Base-by-base conservation (phyloP, 108 stramenopile species). In the Cyclotella sp. region DNA sequence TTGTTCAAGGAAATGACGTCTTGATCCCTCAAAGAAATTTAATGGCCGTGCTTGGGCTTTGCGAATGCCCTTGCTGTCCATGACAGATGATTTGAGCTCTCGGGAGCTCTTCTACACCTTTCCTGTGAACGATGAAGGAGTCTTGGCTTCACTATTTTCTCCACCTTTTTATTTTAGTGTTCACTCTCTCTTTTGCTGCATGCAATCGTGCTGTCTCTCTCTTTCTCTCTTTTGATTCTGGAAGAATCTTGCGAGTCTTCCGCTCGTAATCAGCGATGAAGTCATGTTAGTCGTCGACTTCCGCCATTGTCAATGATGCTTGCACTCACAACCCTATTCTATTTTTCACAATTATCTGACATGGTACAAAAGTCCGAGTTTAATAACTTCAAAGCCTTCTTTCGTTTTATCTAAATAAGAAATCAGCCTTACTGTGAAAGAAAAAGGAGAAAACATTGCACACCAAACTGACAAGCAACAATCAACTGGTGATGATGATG, bases 221-320 rank as follows among this genome's bases (percentile, higher is more conserved):
- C 62, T 63, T 63, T 53, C 69, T 45, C 61, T 70, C 70, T 45
- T 78, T 78, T 39, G 79, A 68, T 39, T 68, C 72, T 27, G 59
- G 79, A 49, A 80, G 72, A 24, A 80, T 72, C 54, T 80, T 68
- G 12, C 79, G 72, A 34, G 72, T 80, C 46, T 80, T 73, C 30
- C 43, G 73, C 63, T 80, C 79, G 47, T 66, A 73, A 44, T 80
- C 72, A 19, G 67, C 52, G 26, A 80, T 73, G 29, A 72, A 79
- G 34, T 60, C 42, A 43, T 70, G 68, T 14, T 63, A 40, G 18
- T 78, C 63, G 29, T 54, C 68, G 15, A 0, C 41, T 0, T 68
- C 67, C 14, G 39, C 28, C 67, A 68, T 69, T n/a, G 49, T 19
- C 49, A 7, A 16, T 3, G 8, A 51, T 51, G 3, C 8, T 19